Conservation (phyloP, 257 asterid species). For the Nyctanthes arbortristis region DNA sequence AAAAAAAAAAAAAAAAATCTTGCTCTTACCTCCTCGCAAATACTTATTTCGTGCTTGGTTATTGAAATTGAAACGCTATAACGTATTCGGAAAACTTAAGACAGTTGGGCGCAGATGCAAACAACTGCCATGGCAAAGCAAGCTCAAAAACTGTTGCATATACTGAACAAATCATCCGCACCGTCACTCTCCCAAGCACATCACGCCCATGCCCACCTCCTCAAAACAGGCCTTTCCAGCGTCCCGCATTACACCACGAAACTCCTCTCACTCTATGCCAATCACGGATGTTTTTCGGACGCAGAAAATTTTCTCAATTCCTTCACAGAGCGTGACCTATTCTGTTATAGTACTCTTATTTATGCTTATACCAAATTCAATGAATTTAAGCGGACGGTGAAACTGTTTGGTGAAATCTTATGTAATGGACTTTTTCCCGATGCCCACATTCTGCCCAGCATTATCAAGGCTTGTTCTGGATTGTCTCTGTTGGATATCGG, state of each 20-base stretch:
- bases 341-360: conserved; percentile 57
- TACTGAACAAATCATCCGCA: conserved; percentile 35
- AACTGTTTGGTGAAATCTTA: conserved; percentile 51
- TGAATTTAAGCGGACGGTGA: conserved; percentile 38
- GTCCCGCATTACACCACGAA: conserved; percentile 44
- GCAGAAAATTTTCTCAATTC: conserved; percentile 47
- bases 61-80: background rate
- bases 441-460: conserved; percentile 64
- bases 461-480: conserved; percentile 71
- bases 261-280: conserved; percentile 59
- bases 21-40: too few species aligned
- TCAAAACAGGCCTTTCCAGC: conserved; percentile 52
- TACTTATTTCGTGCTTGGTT: too few species aligned
- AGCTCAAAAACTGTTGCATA: conserved; percentile 8
- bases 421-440: conserved; percentile 49
- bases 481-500: conserved; percentile 45
- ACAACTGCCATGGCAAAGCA: background rate
- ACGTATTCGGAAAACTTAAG: background rate
- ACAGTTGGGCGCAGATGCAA: background rate
- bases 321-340: conserved; percentile 40
- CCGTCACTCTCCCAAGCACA: conserved; percentile 46
- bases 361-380: conserved; percentile 61
- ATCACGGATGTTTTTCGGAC: conserved; percentile 42
- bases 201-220: conserved; percentile 60
- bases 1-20: too few species aligned